A percentile compares a stretch with the other conserved stretches of the same genome.
Conservation (phyloP, 805 yeast genomes). For the Ogataea naganishii region DNA sequence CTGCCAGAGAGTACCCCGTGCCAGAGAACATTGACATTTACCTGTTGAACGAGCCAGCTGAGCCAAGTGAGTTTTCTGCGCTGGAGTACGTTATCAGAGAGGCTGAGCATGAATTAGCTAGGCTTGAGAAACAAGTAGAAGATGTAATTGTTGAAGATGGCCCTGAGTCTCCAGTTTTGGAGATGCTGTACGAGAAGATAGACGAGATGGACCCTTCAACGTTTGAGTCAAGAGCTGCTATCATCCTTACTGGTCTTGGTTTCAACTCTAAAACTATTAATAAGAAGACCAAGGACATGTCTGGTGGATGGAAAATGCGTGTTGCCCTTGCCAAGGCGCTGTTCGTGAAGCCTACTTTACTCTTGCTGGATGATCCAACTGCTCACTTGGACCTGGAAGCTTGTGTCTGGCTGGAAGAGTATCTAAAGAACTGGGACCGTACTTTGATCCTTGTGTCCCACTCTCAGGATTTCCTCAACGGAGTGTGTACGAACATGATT, state of each 20-base stretch:
- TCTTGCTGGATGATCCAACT: conserved; percentile 95
- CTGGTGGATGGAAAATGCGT: conserved; percentile 99
- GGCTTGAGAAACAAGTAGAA: conserved; percentile 87
- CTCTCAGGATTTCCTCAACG: conserved; percentile 98
- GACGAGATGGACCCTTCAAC: conserved; percentile 95
- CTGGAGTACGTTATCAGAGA: conserved; percentile 94
- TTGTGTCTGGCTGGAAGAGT: conserved; percentile 99
- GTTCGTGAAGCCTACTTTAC: conserved; percentile 93
- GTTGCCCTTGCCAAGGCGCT: conserved; percentile 97
- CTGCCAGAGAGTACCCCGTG: conserved; percentile 93
- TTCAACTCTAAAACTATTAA: conserved; percentile 79
- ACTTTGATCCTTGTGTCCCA: conserved; percentile 92
- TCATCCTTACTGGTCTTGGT: conserved; percentile 94
- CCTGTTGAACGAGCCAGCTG: conserved; percentile 95
- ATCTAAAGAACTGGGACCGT: conserved; percentile 88
- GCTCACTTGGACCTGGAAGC: conserved; percentile 99
- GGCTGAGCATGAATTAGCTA: conserved; percentile 87
- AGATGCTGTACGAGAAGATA: conserved; percentile 87
- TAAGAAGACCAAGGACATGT: conserved; percentile 97
- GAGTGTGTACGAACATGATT: conserved; percentile 96
- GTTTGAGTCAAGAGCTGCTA: conserved; percentile 93
- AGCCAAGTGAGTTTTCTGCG: conserved; percentile 84
- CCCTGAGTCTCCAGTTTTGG: conserved; percentile 83
- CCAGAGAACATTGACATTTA: conserved; percentile 90
- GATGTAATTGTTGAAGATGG: conserved; percentile 84